A percentile compares a stretch with the other conserved stretches of the same genome.
phyloP scores from a whole-genome alignment of 345 rosid species.

The Conringia planisiliqua region DNA sequence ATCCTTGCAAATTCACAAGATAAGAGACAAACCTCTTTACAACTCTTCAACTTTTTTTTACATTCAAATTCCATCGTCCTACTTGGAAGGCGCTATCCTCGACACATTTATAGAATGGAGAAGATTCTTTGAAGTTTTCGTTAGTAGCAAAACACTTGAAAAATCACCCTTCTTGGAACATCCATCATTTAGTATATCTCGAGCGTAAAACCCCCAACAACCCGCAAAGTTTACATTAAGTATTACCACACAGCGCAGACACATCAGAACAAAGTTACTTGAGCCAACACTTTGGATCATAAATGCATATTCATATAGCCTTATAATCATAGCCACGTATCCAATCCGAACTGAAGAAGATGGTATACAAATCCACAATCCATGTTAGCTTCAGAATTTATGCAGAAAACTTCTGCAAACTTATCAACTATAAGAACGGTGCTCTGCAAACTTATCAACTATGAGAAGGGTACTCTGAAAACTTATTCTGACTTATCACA shows the following conservation, averaged over 20 bases:
- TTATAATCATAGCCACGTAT: not conserved
- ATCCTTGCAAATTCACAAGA: not conserved
- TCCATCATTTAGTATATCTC: not conserved
- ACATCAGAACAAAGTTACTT: not conserved
- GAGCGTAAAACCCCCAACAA: not conserved
- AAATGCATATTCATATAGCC: not conserved
- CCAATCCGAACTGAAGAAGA: not conserved
- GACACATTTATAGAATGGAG: not conserved
- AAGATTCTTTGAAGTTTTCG: not conserved
- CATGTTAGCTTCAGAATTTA: not conserved
- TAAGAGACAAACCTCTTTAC: not conserved
- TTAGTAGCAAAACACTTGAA: not conserved
- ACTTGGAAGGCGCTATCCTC: not conserved
- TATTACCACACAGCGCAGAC: not conserved
- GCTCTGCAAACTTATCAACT: too few relatives aligned
- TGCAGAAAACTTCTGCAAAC: not conserved
- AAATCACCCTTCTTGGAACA: not conserved
- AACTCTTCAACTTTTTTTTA: not conserved
- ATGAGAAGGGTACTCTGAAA: not conserved
- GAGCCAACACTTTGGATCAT: not conserved
- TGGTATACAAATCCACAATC: not conserved
- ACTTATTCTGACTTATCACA: not conserved
- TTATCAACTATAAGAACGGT: too few relatives aligned
- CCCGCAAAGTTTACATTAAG: not conserved
- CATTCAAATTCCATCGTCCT: not conserved